Evolutionary conservation across 2,329 filamentous ascomycete genomes (phyloP), one percentile per base, ranked within the genome.

Genomic region (Trichoderma aggressivum): DNA sequence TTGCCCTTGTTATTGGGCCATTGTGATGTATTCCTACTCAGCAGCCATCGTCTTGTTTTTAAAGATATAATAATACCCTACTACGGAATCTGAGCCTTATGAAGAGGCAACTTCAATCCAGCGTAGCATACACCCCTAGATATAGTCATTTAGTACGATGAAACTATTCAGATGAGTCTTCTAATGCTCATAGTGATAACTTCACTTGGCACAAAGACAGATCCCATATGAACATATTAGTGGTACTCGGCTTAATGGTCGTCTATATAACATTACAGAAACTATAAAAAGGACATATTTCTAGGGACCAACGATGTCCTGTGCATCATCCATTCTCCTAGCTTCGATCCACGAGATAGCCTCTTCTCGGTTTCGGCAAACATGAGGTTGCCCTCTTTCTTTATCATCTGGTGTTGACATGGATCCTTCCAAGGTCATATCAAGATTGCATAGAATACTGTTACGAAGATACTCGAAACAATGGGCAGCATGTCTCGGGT

Each of bases 381-480:
- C 60, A 50, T 63, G 60, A 50, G 60, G 60, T 7, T 63, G 60
- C 12, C 60, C 60, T 30, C 60, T 63, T 12, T 63, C 60, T 30
- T 63, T 63, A 21, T 63, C 60, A 30, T 63, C 60, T 47, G 60
- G 60, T 2, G 60, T 63, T 16, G 60, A 63, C 60, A 63, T 63
- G n/a, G 60, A 63, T 47, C 60, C 60, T 32, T 63, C 60, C 12
- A 63, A 8, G 8, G 60, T 63, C 60, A 63, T 63, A 3, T 63
- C 60, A 5, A 63, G 36, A 30, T 63, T 63, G 60, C 60, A 63
- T n/a, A 63, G 60, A 47, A 63, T 63, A 26, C 60, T 63, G 11
- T 63, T 63, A 30, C 60, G 60, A n/a, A 63, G 60, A 50, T 63
- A 63, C 36, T 63, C 60, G 10, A 63, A 63, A 50, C 60, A 63